Percentiles rank a stretch among this genome's conserved stretches.
These are phyloP conservation scores for Quercus agrifolia DNA, from an alignment of 306 rosid species.

Conservation along the genomic window DNA sequence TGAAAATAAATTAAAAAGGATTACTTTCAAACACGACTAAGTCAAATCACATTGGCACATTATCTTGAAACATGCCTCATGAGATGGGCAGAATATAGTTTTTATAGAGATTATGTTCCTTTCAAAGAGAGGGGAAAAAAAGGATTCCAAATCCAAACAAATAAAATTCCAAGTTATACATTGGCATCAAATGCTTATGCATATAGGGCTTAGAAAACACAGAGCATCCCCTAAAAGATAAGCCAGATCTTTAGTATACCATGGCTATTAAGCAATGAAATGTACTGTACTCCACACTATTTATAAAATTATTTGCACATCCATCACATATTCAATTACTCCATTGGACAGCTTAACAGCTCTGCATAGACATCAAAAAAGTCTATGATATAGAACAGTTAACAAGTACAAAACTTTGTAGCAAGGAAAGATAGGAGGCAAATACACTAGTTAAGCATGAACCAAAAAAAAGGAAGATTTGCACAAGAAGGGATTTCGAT, in stretches of 20 bases:
- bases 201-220: not conserved
- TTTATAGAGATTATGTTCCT: too few relatives aligned
- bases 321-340: not conserved
- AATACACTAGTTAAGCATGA: not conserved
- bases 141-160: too few relatives aligned
- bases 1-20: not conserved
- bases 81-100: not conserved
- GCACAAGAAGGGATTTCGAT: too few relatives aligned
- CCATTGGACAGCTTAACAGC: not conserved
- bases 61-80: not conserved
- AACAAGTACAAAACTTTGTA: not conserved
- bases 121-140: too few relatives aligned
- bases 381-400: not conserved
- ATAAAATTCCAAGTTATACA: too few relatives aligned
- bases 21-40: not conserved
- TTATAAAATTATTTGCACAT: too few relatives aligned
- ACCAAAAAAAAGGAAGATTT: not conserved
- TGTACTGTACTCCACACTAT: not conserved
- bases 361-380: not conserved
- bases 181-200: too few relatives aligned
- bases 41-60: not conserved
- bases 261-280: not conserved
- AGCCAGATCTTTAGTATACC: not conserved
- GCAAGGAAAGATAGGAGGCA: not conserved
- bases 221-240: not conserved